These are phyloP conservation scores for Xerocomellus amylosporus DNA, from an alignment of 768 basidiomycete genomes.

Conservation along the genomic window DNA sequence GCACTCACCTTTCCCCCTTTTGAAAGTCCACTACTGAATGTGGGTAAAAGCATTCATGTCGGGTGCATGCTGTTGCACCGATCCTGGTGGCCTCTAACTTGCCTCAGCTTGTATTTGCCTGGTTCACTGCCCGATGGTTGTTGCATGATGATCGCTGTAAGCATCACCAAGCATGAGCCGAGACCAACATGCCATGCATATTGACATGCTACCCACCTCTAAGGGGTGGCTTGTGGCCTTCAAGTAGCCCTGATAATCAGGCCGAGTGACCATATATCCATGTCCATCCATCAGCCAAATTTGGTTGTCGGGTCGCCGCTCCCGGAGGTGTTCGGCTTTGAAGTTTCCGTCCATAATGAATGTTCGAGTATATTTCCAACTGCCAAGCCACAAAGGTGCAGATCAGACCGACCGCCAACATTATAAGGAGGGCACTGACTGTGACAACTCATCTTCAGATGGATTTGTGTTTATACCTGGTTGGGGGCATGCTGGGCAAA, in stretches of 20 bases:
- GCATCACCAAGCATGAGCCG: too few relatives aligned
- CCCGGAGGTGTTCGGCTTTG: conserved; percentile 15
- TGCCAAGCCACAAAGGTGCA: too few relatives aligned
- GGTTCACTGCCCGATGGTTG: too few relatives aligned
- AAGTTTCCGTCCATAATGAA: conserved; percentile 13
- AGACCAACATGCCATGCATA: too few relatives aligned
- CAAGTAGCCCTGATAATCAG: not conserved
- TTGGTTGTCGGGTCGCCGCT: not conserved
- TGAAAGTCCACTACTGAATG: too few relatives aligned
- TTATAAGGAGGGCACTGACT: not conserved
- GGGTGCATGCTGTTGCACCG: too few relatives aligned
- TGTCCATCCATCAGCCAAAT: conserved; percentile 2
- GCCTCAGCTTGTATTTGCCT: too few relatives aligned
- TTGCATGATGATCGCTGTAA: too few relatives aligned
- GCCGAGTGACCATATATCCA: not conserved
- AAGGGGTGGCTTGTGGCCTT: not conserved
- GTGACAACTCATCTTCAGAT: not conserved
- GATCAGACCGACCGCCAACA: not conserved
- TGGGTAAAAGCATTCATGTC: too few relatives aligned
- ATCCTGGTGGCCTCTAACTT: too few relatives aligned
- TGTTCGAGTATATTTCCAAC: not conserved
- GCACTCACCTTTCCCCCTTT: too few relatives aligned
- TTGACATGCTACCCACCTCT: not conserved
- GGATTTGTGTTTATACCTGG: conserved; percentile 7
- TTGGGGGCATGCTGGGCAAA: conserved; percentile 30